A percentile compares a stretch with the other conserved stretches of the same genome.
These are phyloP conservation scores for Aspergillus kassunensis DNA, from an alignment of 495 filamentous ascomycete genomes.

Conservation along the genomic window DNA sequence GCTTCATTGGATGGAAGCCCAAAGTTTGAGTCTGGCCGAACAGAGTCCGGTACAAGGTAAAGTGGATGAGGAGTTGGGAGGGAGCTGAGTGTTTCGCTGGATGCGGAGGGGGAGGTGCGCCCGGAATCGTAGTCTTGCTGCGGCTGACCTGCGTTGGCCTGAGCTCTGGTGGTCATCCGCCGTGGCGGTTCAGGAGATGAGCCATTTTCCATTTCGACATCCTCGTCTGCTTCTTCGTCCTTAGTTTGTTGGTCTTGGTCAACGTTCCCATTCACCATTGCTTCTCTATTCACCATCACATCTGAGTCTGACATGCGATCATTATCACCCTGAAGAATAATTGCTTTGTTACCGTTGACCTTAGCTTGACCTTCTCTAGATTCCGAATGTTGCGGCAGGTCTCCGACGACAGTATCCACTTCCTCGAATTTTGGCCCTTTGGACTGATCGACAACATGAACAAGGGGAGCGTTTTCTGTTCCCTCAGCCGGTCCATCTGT, in stretches of 20 bases:
- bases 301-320: constrained; percentile 11
- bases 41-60: constrained; percentile 68
- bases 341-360: constrained; percentile 13
- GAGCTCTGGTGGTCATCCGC: constrained; percentile 67
- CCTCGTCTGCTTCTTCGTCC: constrained; percentile 25
- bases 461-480: background rate
- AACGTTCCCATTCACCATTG: constrained; percentile 14
- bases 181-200: constrained; percentile 45
- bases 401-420: constrained; percentile 33
- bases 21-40: constrained; percentile 71
- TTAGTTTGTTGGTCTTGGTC: constrained; percentile 2
- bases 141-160: constrained; percentile 50
- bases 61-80: constrained; percentile 70
- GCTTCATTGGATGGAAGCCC: constrained; percentile 79
- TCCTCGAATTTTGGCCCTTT: constrained; percentile 39
- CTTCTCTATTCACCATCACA: constrained; percentile 6
- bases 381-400: constrained; percentile 35
- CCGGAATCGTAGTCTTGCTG: constrained; percentile 26
- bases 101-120: constrained; percentile 42
- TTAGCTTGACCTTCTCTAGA: constrained; percentile 9
- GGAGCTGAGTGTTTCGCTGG: constrained; percentile 45
- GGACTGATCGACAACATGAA: constrained; percentile 10
- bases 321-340: constrained; percentile 1
- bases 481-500: constrained; percentile 25
- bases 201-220: constrained; percentile 38